These are phyloP conservation scores for Phialemoniopsis sp. DNA, from an alignment of 2,329 filamentous ascomycete genomes.

Conservation along the genomic window DNA sequence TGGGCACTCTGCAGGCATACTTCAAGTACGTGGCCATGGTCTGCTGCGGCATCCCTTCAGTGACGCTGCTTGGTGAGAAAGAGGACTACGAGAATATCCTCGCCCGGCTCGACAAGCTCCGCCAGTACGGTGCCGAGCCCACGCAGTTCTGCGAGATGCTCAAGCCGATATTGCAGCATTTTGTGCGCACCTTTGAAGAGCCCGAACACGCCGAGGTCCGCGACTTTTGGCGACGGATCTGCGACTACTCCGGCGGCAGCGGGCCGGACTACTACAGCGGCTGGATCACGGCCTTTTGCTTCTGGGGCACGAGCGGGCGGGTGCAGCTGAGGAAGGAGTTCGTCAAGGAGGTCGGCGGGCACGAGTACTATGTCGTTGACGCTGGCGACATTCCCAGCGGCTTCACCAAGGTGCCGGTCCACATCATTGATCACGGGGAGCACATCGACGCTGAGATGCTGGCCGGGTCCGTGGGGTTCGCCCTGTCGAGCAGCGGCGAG, in stretches of 20 bases:
- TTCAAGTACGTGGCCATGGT: constrained; percentile 25
- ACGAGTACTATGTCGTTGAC: too few species aligned
- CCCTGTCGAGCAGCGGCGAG: too few species aligned
- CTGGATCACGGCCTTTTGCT: constrained; percentile 10
- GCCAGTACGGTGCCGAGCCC: constrained; percentile 28
- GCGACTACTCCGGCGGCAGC: background rate
- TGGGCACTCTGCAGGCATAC: constrained; percentile 37
- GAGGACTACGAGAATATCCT: constrained; percentile 31
- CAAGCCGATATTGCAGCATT: constrained; percentile 27
- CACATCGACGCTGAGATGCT: constrained; percentile 1
- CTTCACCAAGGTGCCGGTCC: constrained; percentile 3
- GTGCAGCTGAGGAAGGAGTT: too few species aligned
- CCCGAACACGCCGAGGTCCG: constrained; percentile 16
- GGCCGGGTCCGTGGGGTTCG: constrained; percentile 6
- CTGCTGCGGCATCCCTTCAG: constrained; percentile 39
- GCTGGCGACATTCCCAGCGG: constrained; percentile 1
- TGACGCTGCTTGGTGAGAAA: constrained; percentile 38
- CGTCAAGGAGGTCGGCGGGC: too few species aligned
- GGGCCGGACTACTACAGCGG: constrained; percentile 1
- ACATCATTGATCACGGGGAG: background rate
- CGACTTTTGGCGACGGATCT: constrained; percentile 27
- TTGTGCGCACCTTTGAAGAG: constrained; percentile 30
- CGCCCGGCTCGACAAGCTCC: constrained; percentile 28
- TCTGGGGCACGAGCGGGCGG: constrained; percentile 7
- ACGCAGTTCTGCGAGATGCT: constrained; percentile 26